Evolutionary conservation across 805 yeast genomes (phyloP), one percentile per base, ranked within the genome.

Genomic region (Candida suzukii): DNA sequence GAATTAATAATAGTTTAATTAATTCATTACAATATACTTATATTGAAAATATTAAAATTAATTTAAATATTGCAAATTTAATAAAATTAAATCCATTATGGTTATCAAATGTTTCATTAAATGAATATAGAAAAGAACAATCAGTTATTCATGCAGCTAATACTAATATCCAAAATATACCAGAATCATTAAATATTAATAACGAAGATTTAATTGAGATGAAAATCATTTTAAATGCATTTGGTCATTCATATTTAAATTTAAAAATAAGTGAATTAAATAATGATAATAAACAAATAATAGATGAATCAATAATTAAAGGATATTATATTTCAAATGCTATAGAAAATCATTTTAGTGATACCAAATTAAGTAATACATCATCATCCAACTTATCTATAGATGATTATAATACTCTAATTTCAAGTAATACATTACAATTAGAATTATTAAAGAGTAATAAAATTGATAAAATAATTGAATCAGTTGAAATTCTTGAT

Each of bases 391-490:
- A 19, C 33, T 18, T n/a, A n/a, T n/a, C n/a, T n/a, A n/a, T n/a
- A n/a, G n/a, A n/a, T n/a, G n/a, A n/a, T n/a, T n/a, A n/a, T n/a
- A n/a, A n/a, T n/a, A n/a, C n/a, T n/a, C n/a, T n/a, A n/a, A n/a
- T n/a, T n/a, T n/a, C n/a, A n/a, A n/a, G n/a, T n/a, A n/a, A 57
- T 38, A 46, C 30, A 19, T 39, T 66, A 27, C 70, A 65, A 41
- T 42, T 31, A 4, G 63, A 60, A 34, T 46, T 66, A 24, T 27
- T 58, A 12, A 40, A 52, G 22, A 37, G 38, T n/a, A 26, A 41
- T 19, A 47, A 47, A 3, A 48, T 63, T 16, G 53, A 51, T 1
- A 40, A 49, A n/a, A 30, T 11, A 2, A 47, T 57, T 4, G 44
- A 40, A 22, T 32, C 54, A 50, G 38, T 48, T 41, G 48, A 49